Conservation (phyloP, 495 filamentous ascomycete species). For the Durotheca rogersii region DNA sequence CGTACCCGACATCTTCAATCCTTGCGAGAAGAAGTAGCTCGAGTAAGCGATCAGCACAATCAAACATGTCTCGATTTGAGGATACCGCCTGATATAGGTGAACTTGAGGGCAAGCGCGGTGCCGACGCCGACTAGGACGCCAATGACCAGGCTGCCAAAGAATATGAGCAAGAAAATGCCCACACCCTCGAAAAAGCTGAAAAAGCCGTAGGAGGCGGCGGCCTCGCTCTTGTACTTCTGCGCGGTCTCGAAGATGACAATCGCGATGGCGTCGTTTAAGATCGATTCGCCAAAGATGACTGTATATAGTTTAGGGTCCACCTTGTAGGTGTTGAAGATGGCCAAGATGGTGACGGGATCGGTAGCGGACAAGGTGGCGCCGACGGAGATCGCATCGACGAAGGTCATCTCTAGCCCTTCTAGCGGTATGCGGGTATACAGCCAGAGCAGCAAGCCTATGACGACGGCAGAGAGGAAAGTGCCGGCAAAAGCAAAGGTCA, state of each 20-base stretch:
- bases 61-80: slow-evolving; percentile 94
- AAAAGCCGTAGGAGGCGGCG: slow-evolving; percentile 62
- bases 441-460: slow-evolving; percentile 78
- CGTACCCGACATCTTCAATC: slow-evolving; percentile 89
- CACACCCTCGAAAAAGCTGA: slow-evolving; percentile 83
- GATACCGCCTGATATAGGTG: slow-evolving; percentile 85
- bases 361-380: slow-evolving; percentile 92
- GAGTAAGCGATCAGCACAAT: slow-evolving; percentile 93
- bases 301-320: slow-evolving; percentile 97
- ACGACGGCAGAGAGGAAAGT: slow-evolving; percentile 97
- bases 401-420: slow-evolving; percentile 84
- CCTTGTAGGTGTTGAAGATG: slow-evolving; percentile 99
- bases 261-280: slow-evolving; percentile 95
- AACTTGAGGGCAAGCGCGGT: slow-evolving; percentile 90
- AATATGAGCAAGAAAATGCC: slow-evolving; percentile 95
- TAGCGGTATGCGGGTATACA: slow-evolving; percentile 84
- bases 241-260: slow-evolving; percentile 97
- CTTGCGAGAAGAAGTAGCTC: slow-evolving; percentile 96
- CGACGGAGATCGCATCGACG: slow-evolving; percentile 92
- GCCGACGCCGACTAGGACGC: slow-evolving; percentile 78
- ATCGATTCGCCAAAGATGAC: slow-evolving; percentile 98
- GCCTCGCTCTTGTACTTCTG: slow-evolving; percentile 75
- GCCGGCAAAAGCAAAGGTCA: slow-evolving; percentile 97
- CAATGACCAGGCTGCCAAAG: slow-evolving; percentile 89
- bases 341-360: slow-evolving; percentile 97